Base-by-base conservation (phyloP, 1,139 yeast species). In the Hemisphaericaspora subhashii region DNA sequence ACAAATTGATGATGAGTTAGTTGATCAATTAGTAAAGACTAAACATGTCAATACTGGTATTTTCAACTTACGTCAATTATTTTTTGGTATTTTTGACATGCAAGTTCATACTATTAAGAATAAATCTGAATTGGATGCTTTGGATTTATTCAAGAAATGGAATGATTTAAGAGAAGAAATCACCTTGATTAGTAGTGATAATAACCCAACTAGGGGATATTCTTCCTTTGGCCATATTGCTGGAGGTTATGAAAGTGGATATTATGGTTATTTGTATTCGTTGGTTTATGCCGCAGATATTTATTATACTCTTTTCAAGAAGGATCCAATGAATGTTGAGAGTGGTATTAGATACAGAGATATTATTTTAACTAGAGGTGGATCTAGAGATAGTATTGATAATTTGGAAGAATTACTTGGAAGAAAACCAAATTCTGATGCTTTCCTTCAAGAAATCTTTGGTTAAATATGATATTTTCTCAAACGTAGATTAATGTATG, bases 211-310 rank as follows among this genome's bases (percentile, higher is more conserved):
- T 7, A 78, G 72, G 42, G 95, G 94, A 2, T 86, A 77, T 59
- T 79, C 83, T 25, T 79, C 90, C 1, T 86, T 87, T 58, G 90
- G 88, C 4, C 96, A 87, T 55, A 72, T 87, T 63, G 83, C 84
- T 62, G 89, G 87, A 34, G 94, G 95, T 5, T 87, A 87, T 56
- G 89, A 84, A 47, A 80, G 92, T 16, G 94, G 95, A 3, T 87
- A 87, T 64, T 87, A 86, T 54, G 95, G 95, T 3, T 87, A 87
- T 60, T 64, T 86, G 64, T 87, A 88, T 81, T 84, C 94, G 2
- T 82, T 81, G 50, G 95, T 86, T 17, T 87, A 82, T 67, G 94
- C 95, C 1, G 78, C 86, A 5, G 96, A 87, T 60, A 85, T 87
- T 60, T 87, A 77, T 65, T 80, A 84, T 59, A 64, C 86, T n/a